phyloP scores from a whole-genome alignment of 257 asterid genomes.

The Solanum bukasovii region DNA sequence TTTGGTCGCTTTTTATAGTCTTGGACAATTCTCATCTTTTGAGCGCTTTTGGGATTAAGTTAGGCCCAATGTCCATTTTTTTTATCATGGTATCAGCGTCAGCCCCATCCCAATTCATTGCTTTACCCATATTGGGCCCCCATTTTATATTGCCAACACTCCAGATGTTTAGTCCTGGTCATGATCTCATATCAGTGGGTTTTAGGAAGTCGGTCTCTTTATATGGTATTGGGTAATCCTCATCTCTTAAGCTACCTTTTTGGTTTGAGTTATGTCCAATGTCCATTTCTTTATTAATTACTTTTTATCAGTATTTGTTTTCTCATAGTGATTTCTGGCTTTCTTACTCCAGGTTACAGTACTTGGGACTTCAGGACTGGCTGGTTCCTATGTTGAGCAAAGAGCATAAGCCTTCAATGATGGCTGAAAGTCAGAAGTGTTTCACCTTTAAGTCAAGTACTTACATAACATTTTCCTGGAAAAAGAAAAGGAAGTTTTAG shows the following conservation, averaged over 20 bases:
- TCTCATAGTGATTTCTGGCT: not conserved
- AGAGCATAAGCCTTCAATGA: conserved; percentile 43
- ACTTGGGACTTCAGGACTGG: conserved; percentile 90
- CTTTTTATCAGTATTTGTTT: not conserved
- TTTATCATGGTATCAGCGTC: not conserved
- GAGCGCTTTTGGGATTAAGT: not conserved
- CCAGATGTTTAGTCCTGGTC: not conserved
- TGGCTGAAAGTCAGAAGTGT: not conserved
- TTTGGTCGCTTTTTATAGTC: not conserved
- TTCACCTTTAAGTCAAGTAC: not conserved
- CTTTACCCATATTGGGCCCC: not conserved
- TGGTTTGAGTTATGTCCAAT: not conserved
- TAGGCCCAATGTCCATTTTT: not conserved
- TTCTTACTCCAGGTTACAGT: conserved; percentile 60
- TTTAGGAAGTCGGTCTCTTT: not conserved
- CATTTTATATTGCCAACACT: not conserved
- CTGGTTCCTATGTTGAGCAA: conserved; percentile 94
- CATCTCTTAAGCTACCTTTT: not conserved
- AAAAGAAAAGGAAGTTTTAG: not conserved
- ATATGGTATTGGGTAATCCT: not conserved
- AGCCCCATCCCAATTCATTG: not conserved
- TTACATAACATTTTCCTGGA: not conserved
- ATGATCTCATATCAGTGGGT: not conserved
- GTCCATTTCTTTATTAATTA: not conserved
- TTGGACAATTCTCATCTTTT: not conserved